Conservation (phyloP, 768 basidiomycete species). For the Boletus huronensis region DNA sequence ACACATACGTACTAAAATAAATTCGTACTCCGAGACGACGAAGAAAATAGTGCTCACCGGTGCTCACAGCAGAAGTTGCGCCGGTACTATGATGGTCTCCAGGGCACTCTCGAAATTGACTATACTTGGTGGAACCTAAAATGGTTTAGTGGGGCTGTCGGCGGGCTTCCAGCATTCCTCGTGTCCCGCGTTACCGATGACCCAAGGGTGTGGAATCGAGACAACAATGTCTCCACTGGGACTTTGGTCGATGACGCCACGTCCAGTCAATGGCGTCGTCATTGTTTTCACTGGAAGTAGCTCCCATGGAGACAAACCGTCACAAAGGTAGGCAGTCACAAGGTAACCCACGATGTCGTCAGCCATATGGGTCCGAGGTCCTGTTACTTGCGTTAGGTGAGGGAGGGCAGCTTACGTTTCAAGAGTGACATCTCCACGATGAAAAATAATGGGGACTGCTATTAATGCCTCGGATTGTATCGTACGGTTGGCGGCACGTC, state of each 20-base stretch:
- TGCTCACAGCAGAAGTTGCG: not conserved
- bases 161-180: not conserved
- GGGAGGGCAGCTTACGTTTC: not conserved
- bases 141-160: not conserved
- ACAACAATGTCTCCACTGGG: slow-evolving; percentile 1
- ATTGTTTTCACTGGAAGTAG: not conserved
- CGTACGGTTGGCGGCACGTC: not conserved
- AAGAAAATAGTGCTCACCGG: not conserved
- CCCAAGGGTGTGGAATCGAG: not conserved
- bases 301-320: slow-evolving; percentile 6
- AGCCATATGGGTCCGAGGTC: not conserved
- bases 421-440: too few relatives aligned
- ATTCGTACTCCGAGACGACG: not conserved
- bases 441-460: not conserved
- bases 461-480: not conserved
- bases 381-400: not conserved
- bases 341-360: not conserved
- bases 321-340: not conserved
- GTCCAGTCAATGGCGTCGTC: not conserved
- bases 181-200: not conserved
- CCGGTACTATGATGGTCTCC: not conserved
- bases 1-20: not conserved
- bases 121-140: not conserved
- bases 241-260: too few relatives aligned
- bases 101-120: not conserved